Conservation (phyloP, 208 protist species). For the Borovskyia barvae region DNA sequence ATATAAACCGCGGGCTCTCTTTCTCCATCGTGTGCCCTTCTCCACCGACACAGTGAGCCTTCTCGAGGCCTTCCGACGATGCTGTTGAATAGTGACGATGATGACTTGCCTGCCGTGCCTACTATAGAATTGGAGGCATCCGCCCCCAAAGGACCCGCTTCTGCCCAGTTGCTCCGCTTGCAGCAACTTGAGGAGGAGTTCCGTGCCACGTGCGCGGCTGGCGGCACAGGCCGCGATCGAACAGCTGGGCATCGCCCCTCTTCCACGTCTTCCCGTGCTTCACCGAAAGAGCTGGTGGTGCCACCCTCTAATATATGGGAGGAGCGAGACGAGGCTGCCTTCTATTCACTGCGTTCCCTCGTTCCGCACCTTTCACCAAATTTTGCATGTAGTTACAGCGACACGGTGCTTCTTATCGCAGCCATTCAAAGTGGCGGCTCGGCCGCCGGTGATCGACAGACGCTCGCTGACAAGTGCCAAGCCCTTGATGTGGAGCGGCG, state of each 20-base stretch:
- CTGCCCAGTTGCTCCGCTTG: constrained; percentile 36
- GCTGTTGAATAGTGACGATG: constrained; percentile 44
- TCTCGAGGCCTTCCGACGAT: too few relatives aligned
- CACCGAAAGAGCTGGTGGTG: background rate
- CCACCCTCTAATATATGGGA: constrained; percentile 3
- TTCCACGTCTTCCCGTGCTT: background rate
- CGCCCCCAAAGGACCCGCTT: background rate
- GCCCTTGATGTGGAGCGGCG: constrained; percentile 53
- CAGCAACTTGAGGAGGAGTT: constrained; percentile 45
- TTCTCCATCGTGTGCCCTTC: background rate
- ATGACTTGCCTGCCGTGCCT: constrained; percentile 48
- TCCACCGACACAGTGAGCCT: too few relatives aligned
- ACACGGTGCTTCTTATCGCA: constrained; percentile 55
- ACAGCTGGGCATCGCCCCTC: background rate
- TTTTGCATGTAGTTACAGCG: constrained; percentile 60
- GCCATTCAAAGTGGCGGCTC: constrained; percentile 56
- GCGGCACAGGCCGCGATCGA: background rate
- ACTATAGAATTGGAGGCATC: constrained; percentile 6
- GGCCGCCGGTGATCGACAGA: constrained; percentile 14
- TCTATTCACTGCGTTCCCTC: constrained; percentile 52
- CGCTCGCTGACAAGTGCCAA: constrained; percentile 45
- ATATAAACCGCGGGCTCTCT: too few relatives aligned
- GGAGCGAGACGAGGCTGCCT: constrained; percentile 21
- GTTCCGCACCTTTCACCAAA: constrained; percentile 74
- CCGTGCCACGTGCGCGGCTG: constrained; percentile 1